Percentiles rank a stretch among this genome's conserved stretches.
Evolutionary conservation across 805 yeast genomes (phyloP).

Genomic region (Naumovozyma baii): DNA sequence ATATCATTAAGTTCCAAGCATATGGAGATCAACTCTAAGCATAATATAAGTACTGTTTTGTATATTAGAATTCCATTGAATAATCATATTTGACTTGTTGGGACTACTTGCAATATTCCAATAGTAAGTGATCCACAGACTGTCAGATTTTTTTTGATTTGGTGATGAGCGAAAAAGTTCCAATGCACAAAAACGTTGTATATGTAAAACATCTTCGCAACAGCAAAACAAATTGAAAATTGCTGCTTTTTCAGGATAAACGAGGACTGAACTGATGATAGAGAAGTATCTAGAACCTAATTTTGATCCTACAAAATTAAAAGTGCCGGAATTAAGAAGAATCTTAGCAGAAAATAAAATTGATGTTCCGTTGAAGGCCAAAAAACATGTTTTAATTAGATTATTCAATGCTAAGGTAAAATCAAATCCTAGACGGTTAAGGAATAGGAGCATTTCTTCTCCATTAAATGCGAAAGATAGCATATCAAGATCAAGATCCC

Average conservation of each 20-base stretch:
- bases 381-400: conserved; percentile 52
- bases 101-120: no score
- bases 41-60: no score
- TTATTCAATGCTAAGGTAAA: conserved; percentile 34
- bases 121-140: no score
- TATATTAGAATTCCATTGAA: no score
- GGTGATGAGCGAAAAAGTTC: no score
- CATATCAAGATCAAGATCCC: background rate
- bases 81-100: no score
- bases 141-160: no score
- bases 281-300: conserved; percentile 28
- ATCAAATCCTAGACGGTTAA: background rate
- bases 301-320: conserved; percentile 56
- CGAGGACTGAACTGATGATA: background rate
- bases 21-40: conserved; percentile 4
- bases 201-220: no score
- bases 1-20: conserved; percentile 8
- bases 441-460: conserved; percentile 5
- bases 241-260: background rate
- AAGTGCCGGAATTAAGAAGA: conserved; percentile 59
- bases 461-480: background rate
- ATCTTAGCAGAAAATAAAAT: conserved; percentile 52
- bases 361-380: conserved; percentile 48
- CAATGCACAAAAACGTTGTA: no score
- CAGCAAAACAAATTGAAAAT: no score